Base-by-base conservation (phyloP, 1,139 yeast genomes). In the Geotrichum restrictum region DNA sequence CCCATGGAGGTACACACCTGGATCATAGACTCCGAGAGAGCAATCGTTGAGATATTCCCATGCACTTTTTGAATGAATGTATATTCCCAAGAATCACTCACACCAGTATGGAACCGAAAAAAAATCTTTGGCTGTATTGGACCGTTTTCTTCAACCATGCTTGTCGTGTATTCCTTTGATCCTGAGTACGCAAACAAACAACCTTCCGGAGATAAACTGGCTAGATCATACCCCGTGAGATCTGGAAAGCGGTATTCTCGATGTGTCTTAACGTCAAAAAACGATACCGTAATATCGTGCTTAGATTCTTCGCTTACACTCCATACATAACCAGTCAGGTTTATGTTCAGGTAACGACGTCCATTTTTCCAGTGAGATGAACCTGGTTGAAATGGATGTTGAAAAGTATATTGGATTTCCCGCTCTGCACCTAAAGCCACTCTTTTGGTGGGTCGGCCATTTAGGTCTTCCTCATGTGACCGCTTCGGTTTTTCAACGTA, bases 211-310 rank as follows among this genome's bases (percentile, higher is more conserved):
- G 83, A 83, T 62, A 93, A 74, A 1, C 88, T 80, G 31, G 96
- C 94, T 51, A 88, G 71, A 65, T 88, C 96, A 66, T 76, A 88
- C 16, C 80, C 76, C 55, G 76, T 75, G 47, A 79, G 69, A 67
- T 93, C 98, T 46, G 83, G 84, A 69, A 93, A 91, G 69, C 88
- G 94, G 62, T 88, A 88, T 61, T 88, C 96, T 53, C 83, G 80
- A 65, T 83, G 85, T n/a, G 78, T 66, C 0, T 89, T 81, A 48
- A 86, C 74, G 65, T 93, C 97, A 63, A 88, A 89, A 64, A 93
- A 93, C 13, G 91, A 81, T 1, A 91, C 89, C 0, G 96, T 88
- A 16, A 91, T 75, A 47, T 91, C 82, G 59, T 83, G 80, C 59
- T 84, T 78, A 13, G 67, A 72, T 34, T 72, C 80, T 57, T 80